Evolutionary conservation across 1,284 basidiomycete species (phyloP), one percentile per base, ranked within the genome.

Genomic region (Fistulina hepatica): DNA sequence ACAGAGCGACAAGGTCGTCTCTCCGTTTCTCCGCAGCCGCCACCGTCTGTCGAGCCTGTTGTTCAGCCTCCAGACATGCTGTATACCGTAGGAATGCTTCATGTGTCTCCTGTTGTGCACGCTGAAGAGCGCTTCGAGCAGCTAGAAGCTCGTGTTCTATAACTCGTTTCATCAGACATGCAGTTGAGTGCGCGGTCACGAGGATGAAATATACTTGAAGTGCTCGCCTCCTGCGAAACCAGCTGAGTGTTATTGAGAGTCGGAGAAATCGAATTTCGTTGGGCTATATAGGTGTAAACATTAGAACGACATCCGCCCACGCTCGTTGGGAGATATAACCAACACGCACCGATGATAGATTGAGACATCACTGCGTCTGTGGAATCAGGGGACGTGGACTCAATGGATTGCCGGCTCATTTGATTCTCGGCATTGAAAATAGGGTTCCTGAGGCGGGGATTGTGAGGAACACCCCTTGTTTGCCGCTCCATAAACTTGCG

Each of bases 401-500:
- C 21, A 19, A 13, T 19, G 21, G 21, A 8, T 8, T 15, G 17
- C 11, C 22, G 22, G 21, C 21, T 24, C 8, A 20, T n/a, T 12
- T 12, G n/a, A 10, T 13, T 13, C 38, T 58, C 59, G 44, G 57
- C 50, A 44, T 59, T 41, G 48, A 58, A 50, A 44, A 58, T 56
- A 46, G 59, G 52, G 54, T 69, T 73, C 37, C 81, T 76, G 27
- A 84, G 65, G 26, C 81, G 76, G 37, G 81, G 81, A 52, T 84
- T 84, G 53, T 84, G 81, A 37, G 80, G 71, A 27, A 82, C 70
- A 26, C 74, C 71, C 17, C 71, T 64, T 6, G 73, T 67, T 51
- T 84, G 81, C 39, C 81, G 69, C 49, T 85, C 81, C 52, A 84
- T 73, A 53, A 84, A 84, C 56, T 79, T 81, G 43, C 79, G 73